Conservation (phyloP, 345 rosid genomes). For the Ceriops decandra region DNA sequence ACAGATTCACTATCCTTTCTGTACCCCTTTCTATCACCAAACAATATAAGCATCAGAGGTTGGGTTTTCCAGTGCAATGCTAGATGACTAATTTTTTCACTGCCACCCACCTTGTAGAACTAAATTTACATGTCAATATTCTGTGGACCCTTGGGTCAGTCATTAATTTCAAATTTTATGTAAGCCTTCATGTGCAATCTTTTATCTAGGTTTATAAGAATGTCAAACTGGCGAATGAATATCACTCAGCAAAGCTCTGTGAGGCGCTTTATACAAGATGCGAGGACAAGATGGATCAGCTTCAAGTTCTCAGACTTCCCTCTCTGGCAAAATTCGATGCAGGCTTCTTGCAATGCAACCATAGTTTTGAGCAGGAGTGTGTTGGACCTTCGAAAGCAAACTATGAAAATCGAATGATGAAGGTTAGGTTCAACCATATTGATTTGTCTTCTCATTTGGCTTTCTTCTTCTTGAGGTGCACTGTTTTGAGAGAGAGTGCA, state of each 20-base stretch:
- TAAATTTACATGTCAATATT: neutral
- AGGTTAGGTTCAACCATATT: constrained; percentile 43
- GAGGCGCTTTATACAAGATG: constrained; percentile 74
- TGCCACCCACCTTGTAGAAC: no score
- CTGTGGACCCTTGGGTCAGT: no score
- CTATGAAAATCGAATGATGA: constrained; percentile 79
- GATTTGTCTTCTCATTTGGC: neutral
- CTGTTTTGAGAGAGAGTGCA: neutral
- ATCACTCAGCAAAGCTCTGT: constrained; percentile 81
- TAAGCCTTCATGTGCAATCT: constrained; percentile 14
- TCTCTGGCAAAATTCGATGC: constrained; percentile 99
- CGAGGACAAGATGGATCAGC: constrained; percentile 97
- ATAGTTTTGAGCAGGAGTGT: constrained; percentile 73
- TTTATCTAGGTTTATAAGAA: constrained; percentile 61
- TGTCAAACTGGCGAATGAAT: constrained; percentile 67
- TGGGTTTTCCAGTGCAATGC: no score
- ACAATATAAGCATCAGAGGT: no score
- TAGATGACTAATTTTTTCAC: no score
- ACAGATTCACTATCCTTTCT: no score
- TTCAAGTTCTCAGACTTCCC: constrained; percentile 96
- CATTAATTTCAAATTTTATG: neutral
- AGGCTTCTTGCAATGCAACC: constrained; percentile 88
- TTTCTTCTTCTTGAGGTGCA: neutral
- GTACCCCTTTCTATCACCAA: no score
- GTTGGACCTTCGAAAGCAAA: constrained; percentile 84